These are phyloP conservation scores for Globisporangium paddicum DNA, from an alignment of 352 stramenopile genomes.

Conservation along the genomic window DNA sequence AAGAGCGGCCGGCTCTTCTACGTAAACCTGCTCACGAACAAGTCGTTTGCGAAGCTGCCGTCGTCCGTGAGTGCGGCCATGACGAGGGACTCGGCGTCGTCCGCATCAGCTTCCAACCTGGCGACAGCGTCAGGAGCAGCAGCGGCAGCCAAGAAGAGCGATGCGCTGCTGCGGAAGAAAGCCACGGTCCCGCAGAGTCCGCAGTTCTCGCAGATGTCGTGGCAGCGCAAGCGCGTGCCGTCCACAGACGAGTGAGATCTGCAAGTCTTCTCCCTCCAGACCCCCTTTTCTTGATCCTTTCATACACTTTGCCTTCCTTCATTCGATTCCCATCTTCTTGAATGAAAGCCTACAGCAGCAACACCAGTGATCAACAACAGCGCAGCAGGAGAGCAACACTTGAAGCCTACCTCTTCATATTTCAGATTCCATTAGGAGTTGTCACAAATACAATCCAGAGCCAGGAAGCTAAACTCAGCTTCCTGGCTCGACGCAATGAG, in stretches of 20 bases:
- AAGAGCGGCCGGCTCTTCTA: slow-evolving; percentile 80
- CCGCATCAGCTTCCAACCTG: slow-evolving; percentile 2
- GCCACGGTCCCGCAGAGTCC: slow-evolving; percentile 61
- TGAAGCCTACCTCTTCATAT: neutral
- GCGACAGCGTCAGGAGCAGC: slow-evolving; percentile 4
- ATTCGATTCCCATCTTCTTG: neutral
- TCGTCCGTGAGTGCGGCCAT: slow-evolving; percentile 71
- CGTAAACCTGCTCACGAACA: slow-evolving; percentile 82
- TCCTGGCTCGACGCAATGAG: too few relatives aligned
- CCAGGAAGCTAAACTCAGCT: too few relatives aligned
- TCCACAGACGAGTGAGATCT: slow-evolving; percentile 27
- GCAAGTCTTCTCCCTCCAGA: neutral
- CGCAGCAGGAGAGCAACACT: neutral
- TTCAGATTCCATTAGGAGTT: neutral
- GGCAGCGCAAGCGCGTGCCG: slow-evolving; percentile 57
- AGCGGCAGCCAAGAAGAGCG: slow-evolving; percentile 9
- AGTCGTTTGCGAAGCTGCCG: slow-evolving; percentile 70
- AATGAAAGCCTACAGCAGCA: neutral
- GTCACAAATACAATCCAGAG: neutral
- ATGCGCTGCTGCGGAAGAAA: slow-evolving; percentile 26
- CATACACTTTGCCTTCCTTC: neutral
- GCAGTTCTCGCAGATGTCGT: slow-evolving; percentile 82
- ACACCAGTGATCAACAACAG: neutral
- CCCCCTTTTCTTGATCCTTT: neutral
- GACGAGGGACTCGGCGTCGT: slow-evolving; percentile 6